phyloP scores from a whole-genome alignment of 2,329 filamentous ascomycete genomes.

The Trichoderma brevicompactum region DNA sequence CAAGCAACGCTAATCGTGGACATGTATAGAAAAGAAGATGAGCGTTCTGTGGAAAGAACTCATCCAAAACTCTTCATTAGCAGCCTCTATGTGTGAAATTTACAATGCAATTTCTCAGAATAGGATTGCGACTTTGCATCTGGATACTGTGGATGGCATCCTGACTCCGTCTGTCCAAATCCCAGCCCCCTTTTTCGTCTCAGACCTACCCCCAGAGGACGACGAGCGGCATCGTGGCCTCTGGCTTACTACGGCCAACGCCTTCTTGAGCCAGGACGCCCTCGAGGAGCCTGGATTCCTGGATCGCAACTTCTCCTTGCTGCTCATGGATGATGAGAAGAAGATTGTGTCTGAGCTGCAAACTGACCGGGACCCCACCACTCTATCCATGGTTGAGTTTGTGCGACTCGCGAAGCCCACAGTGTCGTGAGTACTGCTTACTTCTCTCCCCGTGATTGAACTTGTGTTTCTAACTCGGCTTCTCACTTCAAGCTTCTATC shows the following conservation, averaged over 20 bases:
- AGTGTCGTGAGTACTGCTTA: conserved; percentile 51
- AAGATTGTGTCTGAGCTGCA: conserved; percentile 75
- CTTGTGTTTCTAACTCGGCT: background rate
- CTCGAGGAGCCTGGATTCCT: conserved; percentile 69
- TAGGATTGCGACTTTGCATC: conserved; percentile 81
- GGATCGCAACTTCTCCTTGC: conserved; percentile 83
- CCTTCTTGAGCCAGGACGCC: conserved; percentile 70
- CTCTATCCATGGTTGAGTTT: conserved; percentile 79
- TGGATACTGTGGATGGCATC: conserved; percentile 65
- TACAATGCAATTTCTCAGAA: conserved; percentile 82
- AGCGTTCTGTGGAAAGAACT: conserved; percentile 72
- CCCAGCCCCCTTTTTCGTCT: conserved; percentile 68
- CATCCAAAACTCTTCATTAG: conserved; percentile 73
- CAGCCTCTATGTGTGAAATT: conserved; percentile 79
- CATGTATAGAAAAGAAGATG: conserved; percentile 58
- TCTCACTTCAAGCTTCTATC: conserved; percentile 55
- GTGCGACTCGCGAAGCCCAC: conserved; percentile 74
- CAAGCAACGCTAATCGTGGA: background rate
- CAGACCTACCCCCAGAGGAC: conserved; percentile 71
- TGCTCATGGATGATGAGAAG: conserved; percentile 82
- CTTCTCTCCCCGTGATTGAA: background rate
- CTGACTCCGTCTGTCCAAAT: conserved; percentile 68
- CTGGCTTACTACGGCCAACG: conserved; percentile 86
- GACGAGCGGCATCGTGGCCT: conserved; percentile 74
- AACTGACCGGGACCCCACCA: conserved; percentile 74